Conservation (phyloP, 345 rosid species). For the Cardamine occulta region DNA sequence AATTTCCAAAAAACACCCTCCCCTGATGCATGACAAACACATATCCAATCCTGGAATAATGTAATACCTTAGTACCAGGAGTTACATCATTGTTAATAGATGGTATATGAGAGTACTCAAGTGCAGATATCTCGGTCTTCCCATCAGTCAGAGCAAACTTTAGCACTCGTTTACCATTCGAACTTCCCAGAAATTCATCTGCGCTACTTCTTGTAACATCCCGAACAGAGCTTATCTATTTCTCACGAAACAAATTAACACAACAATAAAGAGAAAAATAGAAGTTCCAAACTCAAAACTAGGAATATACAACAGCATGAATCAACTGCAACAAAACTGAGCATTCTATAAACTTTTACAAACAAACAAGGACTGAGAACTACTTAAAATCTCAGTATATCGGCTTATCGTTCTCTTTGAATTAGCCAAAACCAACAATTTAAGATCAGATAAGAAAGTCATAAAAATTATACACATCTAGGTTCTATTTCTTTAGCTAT, state of each 20-base stretch:
- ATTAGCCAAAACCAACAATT: constrained; percentile 9
- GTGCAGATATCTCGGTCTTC: constrained; percentile 63
- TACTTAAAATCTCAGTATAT: background rate
- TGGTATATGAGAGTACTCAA: constrained; percentile 69
- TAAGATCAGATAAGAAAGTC: background rate
- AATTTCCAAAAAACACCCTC: background rate
- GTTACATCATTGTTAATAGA: constrained; percentile 59
- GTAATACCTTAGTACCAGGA: constrained; percentile 86
- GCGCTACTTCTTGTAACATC: constrained; percentile 75
- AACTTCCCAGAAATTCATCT: constrained; percentile 56
- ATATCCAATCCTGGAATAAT: background rate
- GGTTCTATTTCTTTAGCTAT: background rate
- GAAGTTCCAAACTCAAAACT: background rate
- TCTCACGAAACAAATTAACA: constrained; percentile 9
- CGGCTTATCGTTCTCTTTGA: background rate
- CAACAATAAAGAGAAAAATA: background rate
- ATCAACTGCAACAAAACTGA: constrained; percentile 12
- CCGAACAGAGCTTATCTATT: constrained; percentile 66
- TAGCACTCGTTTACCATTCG: constrained; percentile 60
- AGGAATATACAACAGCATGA: background rate
- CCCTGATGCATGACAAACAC: constrained; percentile 12
- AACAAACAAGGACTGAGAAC: background rate
- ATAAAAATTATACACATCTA: background rate
- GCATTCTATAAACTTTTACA: constrained; percentile 3
- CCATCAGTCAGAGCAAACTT: constrained; percentile 76